A percentile compares a stretch with the other conserved stretches of the same genome.
Evolutionary conservation across 306 rosid species (phyloP).

Genomic region (Lathyrus aphaca): DNA sequence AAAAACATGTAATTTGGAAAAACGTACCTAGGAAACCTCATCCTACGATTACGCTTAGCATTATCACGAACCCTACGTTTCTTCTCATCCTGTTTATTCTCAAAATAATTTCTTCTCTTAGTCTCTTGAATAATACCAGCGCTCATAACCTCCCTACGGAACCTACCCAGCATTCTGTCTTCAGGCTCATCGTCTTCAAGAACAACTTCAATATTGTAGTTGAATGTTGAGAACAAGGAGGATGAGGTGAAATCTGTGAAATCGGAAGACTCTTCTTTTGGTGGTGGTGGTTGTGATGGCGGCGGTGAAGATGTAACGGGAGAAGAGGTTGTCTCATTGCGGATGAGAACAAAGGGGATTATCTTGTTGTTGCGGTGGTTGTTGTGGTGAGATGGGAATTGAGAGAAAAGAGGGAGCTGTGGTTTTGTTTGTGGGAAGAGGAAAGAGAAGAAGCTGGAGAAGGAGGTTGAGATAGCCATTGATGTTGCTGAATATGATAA

Average conservation of each 20-base stretch:
- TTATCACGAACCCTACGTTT: slow-evolving; percentile 82
- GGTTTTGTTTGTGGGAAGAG: slow-evolving; percentile 40
- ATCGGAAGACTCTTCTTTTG: slow-evolving; percentile 45
- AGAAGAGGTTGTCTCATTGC: slow-evolving; percentile 24
- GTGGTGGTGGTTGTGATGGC: background rate
- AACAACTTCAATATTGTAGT: slow-evolving; percentile 69
- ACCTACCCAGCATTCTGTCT: slow-evolving; percentile 73
- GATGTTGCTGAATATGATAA: background rate
- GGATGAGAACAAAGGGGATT: background rate
- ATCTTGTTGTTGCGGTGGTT: background rate
- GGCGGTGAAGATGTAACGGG: slow-evolving; percentile 8
- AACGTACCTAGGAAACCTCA: slow-evolving; percentile 2
- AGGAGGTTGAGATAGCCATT: slow-evolving; percentile 44
- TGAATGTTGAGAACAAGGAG: slow-evolving; percentile 54
- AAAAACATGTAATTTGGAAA: background rate
- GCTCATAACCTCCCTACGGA: slow-evolving; percentile 75
- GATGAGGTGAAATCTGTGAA: slow-evolving; percentile 54
- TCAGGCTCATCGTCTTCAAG: slow-evolving; percentile 80
- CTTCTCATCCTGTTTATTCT: slow-evolving; percentile 76
- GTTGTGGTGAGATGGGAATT: slow-evolving; percentile 34
- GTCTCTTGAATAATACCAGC: slow-evolving; percentile 83
- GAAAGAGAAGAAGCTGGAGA: slow-evolving; percentile 33
- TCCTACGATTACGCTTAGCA: slow-evolving; percentile 73
- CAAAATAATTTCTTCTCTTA: slow-evolving; percentile 66
- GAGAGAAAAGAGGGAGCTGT: slow-evolving; percentile 35